Evolutionary conservation across 2,329 filamentous ascomycete species (phyloP), one percentile per base, ranked within the genome.

Genomic region (Nemania abortiva): DNA sequence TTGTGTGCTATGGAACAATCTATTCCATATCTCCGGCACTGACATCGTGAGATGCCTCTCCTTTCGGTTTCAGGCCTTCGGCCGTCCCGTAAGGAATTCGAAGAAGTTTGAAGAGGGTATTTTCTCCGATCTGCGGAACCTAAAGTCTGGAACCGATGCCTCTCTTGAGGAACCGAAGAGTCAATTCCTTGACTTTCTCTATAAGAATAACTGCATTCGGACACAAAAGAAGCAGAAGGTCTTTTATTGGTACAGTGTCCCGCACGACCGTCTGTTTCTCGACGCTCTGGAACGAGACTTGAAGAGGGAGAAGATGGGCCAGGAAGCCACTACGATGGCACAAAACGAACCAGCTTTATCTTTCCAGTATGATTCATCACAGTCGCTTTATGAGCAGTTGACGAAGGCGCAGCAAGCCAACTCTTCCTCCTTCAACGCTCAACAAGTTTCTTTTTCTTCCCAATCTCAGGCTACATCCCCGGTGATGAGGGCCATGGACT

Each of bases 161-260:
- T 98, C 96, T 50, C 90, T 99, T 69, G 96, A 99, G 84, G 96
- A 99, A 85, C 96, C 96, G 65, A 99, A 99, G 88, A 98, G 95
- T 84, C 91, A 93, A 1, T 99, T 99, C 84, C 89, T 99, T 70
- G 96, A 99, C 83, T 99, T 98, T 81, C 87, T 99, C 53, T 99
- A 99, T 90, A 99, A 99, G 88, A 99, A 99, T 89, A 99, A 99
- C 86, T 99, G 96, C 88, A 99, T 99, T 76, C 91, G 96, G 76
- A 99, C 96, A 45, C 96, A 99, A 83, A 99, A 99, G 90, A 99
- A 99, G 88, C 96, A 99, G 80, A 99, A 99, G 87, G 96, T 99
- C 74, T 99, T 99, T 79, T 99, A 98, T 85, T 99, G 96, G 96
- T 99, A 98, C 84, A 98, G 95, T 84, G 96, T 99, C 56, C 96